These are phyloP conservation scores for Cantharellus anzutake DNA, from an alignment of 768 basidiomycete genomes.

Conservation along the genomic window DNA sequence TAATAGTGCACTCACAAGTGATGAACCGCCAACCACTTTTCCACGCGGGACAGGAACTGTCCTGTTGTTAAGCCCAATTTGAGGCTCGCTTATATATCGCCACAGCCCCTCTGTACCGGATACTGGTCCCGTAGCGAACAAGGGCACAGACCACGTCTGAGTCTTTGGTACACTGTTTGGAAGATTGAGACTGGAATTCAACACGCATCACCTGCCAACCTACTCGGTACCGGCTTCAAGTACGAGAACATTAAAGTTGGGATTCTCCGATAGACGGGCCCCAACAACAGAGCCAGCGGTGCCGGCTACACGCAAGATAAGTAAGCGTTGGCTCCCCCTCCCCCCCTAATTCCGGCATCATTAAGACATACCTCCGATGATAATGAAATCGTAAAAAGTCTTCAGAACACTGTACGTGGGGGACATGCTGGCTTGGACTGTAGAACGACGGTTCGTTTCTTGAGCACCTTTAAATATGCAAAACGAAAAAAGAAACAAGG, in stretches of 20 bases:
- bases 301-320: conserved; percentile 12
- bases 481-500: too few relatives aligned
- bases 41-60: conserved; percentile 17
- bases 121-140: background rate
- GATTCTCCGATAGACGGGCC: conserved; percentile 18
- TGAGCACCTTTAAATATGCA: too few relatives aligned
- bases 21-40: background rate
- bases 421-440: background rate
- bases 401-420: background rate
- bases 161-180: background rate
- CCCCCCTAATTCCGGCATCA: too few relatives aligned
- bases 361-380: background rate
- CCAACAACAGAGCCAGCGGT: conserved; percentile 21
- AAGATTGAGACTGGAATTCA: background rate
- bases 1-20: background rate
- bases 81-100: conserved; percentile 31
- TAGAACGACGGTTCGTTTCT: background rate
- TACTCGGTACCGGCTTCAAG: conserved; percentile 11
- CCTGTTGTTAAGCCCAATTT: conserved; percentile 26
- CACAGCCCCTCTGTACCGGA: conserved; percentile 15
- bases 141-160: background rate
- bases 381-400: background rate
- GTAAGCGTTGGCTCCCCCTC: background rate
- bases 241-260: conserved; percentile 17
- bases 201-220: background rate